Evolutionary conservation across 495 filamentous ascomycete genomes (phyloP), one percentile per base, ranked within the genome.

Genomic region (Coniosporium apollinis): DNA sequence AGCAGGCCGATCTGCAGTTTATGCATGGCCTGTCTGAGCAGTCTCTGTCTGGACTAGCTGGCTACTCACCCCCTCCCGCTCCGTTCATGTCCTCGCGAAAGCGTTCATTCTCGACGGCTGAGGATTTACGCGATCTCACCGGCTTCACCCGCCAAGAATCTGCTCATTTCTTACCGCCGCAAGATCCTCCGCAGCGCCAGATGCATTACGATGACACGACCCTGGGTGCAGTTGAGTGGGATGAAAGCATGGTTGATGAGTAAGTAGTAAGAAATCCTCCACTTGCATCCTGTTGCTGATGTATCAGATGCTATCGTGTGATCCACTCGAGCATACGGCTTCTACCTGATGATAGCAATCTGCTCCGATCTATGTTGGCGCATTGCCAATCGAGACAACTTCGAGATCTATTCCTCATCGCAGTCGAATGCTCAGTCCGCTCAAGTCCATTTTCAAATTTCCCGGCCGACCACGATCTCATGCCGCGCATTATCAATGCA

Each of bases 341-440:
- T 3, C 65, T 93, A 11, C 70, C 81, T 1, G 62, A 70, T 43
- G 72, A 65, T 22, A 82, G 75, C 44, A 60, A 66, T 22, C 62
- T 69, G 4, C 62, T 84, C 3, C 60, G 72, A 28, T 65, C 66
- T 9, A 59, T 75, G 26, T 54, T 89, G 14, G 63, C 67, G 7
- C 65, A 70, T 33, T 75, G 73, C 46, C 68, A 72, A 4, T 45
- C 61, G 5, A 53, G 62, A n/a, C n/a, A n/a, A 9, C 58, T 83
- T 4, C 72, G 79, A 34, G 74, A 81, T 30, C 79, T 76, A 0
- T 84, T 89, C 46, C 57, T 75, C 17, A 68, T 74, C 38, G 76
- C 79, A 3, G 58, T 91, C 4, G 71, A 76, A 56, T 55, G 62
- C 53, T 47, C 66, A 46, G 51, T 79, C 52, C 60, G 70, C 51